Evolutionary conservation across 1,139 yeast species (phyloP).

Genomic region (Geotrichum siamense): DNA sequence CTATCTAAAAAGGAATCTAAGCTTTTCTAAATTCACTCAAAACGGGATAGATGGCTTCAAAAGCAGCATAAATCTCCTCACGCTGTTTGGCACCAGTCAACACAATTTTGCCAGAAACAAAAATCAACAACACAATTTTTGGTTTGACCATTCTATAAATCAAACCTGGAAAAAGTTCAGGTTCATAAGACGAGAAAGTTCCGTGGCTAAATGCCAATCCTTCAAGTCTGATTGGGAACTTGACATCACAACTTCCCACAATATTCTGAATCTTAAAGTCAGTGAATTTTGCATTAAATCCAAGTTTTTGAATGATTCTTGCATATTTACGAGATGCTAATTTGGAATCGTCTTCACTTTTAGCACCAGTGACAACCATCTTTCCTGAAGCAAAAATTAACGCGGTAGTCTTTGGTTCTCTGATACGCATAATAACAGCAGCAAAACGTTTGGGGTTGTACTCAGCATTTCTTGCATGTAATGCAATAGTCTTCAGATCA

Average conservation of each 20-base stretch:
- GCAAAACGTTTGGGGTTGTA: slow-evolving; percentile 98
- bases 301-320: slow-evolving; percentile 93
- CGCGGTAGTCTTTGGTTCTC: slow-evolving; percentile 98
- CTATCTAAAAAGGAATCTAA: slow-evolving; percentile 32
- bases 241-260: slow-evolving; percentile 95
- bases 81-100: slow-evolving; percentile 98
- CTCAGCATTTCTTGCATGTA: slow-evolving; percentile 98
- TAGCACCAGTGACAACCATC: slow-evolving; percentile 99
- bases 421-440: slow-evolving; percentile 97
- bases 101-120: slow-evolving; percentile 96
- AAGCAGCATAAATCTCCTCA: slow-evolving; percentile 96
- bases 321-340: slow-evolving; percentile 96
- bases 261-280: slow-evolving; percentile 97
- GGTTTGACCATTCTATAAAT: slow-evolving; percentile 99
- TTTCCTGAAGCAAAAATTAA: slow-evolving; percentile 97
- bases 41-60: slow-evolving; percentile 96
- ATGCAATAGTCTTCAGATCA: slow-evolving; percentile 92
- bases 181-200: slow-evolving; percentile 97
- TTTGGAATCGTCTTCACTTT: slow-evolving; percentile 95
- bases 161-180: slow-evolving; percentile 95
- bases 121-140: slow-evolving; percentile 87
- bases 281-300: slow-evolving; percentile 85
- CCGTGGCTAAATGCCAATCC: slow-evolving; percentile 98
- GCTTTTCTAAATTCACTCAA: slow-evolving; percentile 94
- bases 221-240: slow-evolving; percentile 93